Percentiles rank a stretch among this genome's conserved stretches.
phyloP scores from a whole-genome alignment of 108 stramenopile species.

The Asterionellopsis glacialis region DNA sequence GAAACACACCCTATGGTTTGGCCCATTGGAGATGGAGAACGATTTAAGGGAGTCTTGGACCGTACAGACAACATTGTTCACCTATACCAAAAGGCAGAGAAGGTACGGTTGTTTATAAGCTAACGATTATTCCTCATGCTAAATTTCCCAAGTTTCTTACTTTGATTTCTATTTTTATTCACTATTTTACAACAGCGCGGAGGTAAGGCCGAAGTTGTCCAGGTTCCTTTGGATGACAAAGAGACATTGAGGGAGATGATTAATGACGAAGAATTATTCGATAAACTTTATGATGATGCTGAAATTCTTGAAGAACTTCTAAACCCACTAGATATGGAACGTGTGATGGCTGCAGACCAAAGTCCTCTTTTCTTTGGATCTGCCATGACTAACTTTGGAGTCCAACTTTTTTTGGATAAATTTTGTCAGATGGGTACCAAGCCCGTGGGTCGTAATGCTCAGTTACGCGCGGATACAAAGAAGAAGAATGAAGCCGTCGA shows the following conservation, averaged over 20 bases:
- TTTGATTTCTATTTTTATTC: too few relatives aligned
- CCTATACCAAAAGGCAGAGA: conserved; percentile 65
- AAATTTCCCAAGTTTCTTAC: not conserved
- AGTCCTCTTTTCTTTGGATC: conserved; percentile 93
- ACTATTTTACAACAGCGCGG: conserved; percentile 12
- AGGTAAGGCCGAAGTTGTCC: conserved; percentile 63
- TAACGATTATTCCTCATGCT: not conserved
- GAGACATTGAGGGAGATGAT: conserved; percentile 61
- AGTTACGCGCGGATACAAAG: conserved; percentile 27
- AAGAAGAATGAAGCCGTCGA: conserved; percentile 4
- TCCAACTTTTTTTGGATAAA: conserved; percentile 85
- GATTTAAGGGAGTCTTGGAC: conserved; percentile 93
- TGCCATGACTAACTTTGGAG: conserved; percentile 96
- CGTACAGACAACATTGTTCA: conserved; percentile 78
- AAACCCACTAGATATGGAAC: conserved; percentile 83
- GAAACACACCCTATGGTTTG: conserved; percentile 89
- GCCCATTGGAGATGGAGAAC: conserved; percentile 95
- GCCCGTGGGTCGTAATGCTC: conserved; percentile 38
- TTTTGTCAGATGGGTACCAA: conserved; percentile 78
- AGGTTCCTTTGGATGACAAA: conserved; percentile 56
- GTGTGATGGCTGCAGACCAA: conserved; percentile 82
- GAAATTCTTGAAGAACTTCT: conserved; percentile 83
- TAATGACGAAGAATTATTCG: conserved; percentile 75
- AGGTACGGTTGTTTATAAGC: not conserved
- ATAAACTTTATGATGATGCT: conserved; percentile 88